A percentile compares a stretch with the other conserved stretches of the same genome.
phyloP scores from a whole-genome alignment of 2,329 filamentous ascomycete species.

The Fusarium sp. region DNA sequence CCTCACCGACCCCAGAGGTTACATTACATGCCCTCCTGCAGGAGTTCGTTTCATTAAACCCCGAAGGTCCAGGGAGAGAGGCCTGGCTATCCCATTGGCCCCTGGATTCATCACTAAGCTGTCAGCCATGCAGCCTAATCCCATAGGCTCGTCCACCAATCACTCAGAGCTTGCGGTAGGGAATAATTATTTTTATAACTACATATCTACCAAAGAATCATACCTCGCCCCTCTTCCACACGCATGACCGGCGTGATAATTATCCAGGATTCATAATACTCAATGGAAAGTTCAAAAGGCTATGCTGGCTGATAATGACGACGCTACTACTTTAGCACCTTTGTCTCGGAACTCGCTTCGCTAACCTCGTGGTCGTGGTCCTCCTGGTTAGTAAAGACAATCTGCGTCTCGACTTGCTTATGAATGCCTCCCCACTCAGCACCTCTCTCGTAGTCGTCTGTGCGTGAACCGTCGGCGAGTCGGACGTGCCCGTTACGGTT shows the following conservation, averaged over 20 bases:
- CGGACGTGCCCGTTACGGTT: slow-evolving; percentile 31
- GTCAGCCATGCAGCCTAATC: too few relatives aligned
- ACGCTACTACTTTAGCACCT: background rate
- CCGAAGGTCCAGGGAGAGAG: too few relatives aligned
- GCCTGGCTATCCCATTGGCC: too few relatives aligned
- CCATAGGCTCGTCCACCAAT: too few relatives aligned
- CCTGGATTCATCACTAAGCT: too few relatives aligned
- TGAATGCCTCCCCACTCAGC: slow-evolving; percentile 24
- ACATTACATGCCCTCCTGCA: too few relatives aligned
- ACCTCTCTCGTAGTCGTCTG: background rate
- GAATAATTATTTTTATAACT: too few relatives aligned
- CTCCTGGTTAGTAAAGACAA: slow-evolving; percentile 18
- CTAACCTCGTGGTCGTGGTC: slow-evolving; percentile 9
- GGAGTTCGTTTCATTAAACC: too few relatives aligned
- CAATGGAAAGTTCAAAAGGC: background rate
- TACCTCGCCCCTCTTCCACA: background rate
- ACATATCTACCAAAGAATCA: background rate
- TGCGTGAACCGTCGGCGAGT: slow-evolving; percentile 13
- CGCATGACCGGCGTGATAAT: background rate
- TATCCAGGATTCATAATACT: background rate
- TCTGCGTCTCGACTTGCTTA: slow-evolving; percentile 32
- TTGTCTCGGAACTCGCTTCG: slow-evolving; percentile 3
- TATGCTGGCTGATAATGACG: background rate
- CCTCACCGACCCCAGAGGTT: too few relatives aligned
- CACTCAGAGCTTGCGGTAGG: too few relatives aligned